Evolutionary conservation across 495 filamentous ascomycete species (phyloP).

Genomic region (Daldinia decipiens): DNA sequence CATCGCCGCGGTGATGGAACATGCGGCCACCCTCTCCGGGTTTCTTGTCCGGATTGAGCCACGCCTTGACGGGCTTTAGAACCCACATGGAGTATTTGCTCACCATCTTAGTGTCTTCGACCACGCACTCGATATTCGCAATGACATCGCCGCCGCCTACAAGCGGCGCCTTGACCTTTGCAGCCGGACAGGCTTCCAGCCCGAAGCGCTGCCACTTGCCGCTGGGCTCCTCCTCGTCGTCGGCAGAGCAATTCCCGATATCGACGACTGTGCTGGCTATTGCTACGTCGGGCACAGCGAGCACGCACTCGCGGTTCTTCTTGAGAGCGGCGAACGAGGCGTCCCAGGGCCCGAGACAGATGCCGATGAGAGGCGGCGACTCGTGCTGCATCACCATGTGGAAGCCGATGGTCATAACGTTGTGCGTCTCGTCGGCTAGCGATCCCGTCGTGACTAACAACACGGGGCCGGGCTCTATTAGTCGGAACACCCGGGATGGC

Average conservation of each 20-base stretch:
- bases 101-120: slow-evolving; percentile 52
- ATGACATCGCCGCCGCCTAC: slow-evolving; percentile 49
- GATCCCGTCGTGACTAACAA: slow-evolving; percentile 52
- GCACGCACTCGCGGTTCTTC: slow-evolving; percentile 48
- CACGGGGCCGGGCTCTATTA: slow-evolving; percentile 53
- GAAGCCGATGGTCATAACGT: slow-evolving; percentile 54
- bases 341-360: slow-evolving; percentile 53
- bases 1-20: slow-evolving; percentile 54
- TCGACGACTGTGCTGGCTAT: slow-evolving; percentile 48
- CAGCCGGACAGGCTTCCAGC: slow-evolving; percentile 49
- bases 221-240: slow-evolving; percentile 54
- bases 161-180: slow-evolving; percentile 48
- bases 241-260: slow-evolving; percentile 55
- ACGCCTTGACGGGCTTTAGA: slow-evolving; percentile 49
- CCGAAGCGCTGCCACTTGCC: slow-evolving; percentile 54
- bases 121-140: slow-evolving; percentile 53
- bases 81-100: slow-evolving; percentile 54
- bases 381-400: slow-evolving; percentile 56
- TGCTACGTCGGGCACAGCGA: slow-evolving; percentile 46
- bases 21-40: slow-evolving; percentile 50
- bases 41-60: slow-evolving; percentile 46
- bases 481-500: slow-evolving; percentile 49
- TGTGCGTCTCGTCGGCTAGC: slow-evolving; percentile 48
- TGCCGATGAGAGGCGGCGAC: slow-evolving; percentile 49
- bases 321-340: slow-evolving; percentile 48